Evolutionary conservation across 2,329 filamentous ascomycete species (phyloP).

Genomic region (Endothia cerciana): DNA sequence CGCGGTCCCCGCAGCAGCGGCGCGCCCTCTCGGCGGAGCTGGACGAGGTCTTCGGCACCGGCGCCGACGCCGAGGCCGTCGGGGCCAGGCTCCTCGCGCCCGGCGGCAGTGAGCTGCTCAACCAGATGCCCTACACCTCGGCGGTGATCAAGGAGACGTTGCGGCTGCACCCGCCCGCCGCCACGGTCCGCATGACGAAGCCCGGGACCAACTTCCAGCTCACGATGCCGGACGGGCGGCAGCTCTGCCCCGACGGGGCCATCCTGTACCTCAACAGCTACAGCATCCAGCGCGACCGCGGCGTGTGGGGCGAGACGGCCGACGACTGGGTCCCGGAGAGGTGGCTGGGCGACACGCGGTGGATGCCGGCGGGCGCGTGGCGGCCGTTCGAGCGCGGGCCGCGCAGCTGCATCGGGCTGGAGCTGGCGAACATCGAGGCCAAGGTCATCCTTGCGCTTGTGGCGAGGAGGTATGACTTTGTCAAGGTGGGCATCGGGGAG

Average conservation of each 20-base stretch:
- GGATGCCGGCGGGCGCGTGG: conserved; percentile 47
- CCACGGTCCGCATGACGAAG: conserved; percentile 35
- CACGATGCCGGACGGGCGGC: conserved; percentile 35
- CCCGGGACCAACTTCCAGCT: conserved; percentile 38
- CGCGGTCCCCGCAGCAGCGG: conserved; percentile 37
- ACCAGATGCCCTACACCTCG: conserved; percentile 35
- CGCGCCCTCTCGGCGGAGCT: conserved; percentile 41
- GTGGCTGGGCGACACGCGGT: conserved; percentile 39
- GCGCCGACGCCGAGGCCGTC: conserved; percentile 35
- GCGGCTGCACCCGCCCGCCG: conserved; percentile 34
- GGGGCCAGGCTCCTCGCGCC: conserved; percentile 34
- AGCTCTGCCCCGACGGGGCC: conserved; percentile 39
- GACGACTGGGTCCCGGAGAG: conserved; percentile 46
- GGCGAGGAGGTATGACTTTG: conserved; percentile 38
- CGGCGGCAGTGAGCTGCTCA: conserved; percentile 38
- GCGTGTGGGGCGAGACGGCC: conserved; percentile 41
- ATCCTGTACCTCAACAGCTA: conserved; percentile 41
- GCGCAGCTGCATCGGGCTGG: conserved; percentile 58
- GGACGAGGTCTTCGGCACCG: conserved; percentile 40
- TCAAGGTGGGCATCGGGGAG: conserved; percentile 40
- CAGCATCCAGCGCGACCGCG: conserved; percentile 42
- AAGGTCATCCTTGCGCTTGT: conserved; percentile 39
- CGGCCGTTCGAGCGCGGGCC: conserved; percentile 57
- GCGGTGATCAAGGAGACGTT: conserved; percentile 26
- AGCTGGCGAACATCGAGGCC: conserved; percentile 49